A percentile compares a stretch with the other conserved stretches of the same genome.
Evolutionary conservation across 139 green algal genomes (phyloP).

Genomic region (Trebouxia sp.): DNA sequence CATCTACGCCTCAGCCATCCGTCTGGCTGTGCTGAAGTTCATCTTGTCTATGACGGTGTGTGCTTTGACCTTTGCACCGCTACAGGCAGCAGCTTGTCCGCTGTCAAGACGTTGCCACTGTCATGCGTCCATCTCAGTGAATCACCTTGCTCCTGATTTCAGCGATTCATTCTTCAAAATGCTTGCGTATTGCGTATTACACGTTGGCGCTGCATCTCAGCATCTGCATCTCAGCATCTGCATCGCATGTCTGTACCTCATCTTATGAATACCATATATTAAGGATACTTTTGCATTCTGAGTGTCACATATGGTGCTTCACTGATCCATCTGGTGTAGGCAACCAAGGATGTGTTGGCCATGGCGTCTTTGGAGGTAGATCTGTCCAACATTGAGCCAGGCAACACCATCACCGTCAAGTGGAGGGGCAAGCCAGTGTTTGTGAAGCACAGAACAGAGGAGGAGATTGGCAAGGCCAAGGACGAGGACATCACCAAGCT

Average conservation of each 20-base stretch:
- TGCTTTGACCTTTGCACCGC: too few species aligned
- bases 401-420: slow-evolving; percentile 96
- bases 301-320: background rate
- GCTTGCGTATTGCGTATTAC: background rate
- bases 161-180: too few species aligned
- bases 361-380: slow-evolving; percentile 96
- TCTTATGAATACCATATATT: too few species aligned
- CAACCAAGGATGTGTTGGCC: slow-evolving; percentile 90
- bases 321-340: slow-evolving; percentile 46
- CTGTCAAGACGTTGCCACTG: too few species aligned
- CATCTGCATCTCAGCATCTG: background rate
- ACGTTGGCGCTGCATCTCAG: background rate
- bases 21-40: slow-evolving; percentile 96
- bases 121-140: too few species aligned
- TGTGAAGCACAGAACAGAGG: slow-evolving; percentile 85
- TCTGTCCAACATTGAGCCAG: slow-evolving; percentile 81
- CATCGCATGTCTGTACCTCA: too few species aligned
- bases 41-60: slow-evolving; percentile 91
- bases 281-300: background rate
- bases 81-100: too few species aligned
- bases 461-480: slow-evolving; percentile 83
- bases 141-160: too few species aligned
- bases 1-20: slow-evolving; percentile 94
- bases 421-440: slow-evolving; percentile 99
- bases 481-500: slow-evolving; percentile 76